Conservation (phyloP, 2,329 filamentous ascomycete genomes). For the Penicillium nordicum region DNA sequence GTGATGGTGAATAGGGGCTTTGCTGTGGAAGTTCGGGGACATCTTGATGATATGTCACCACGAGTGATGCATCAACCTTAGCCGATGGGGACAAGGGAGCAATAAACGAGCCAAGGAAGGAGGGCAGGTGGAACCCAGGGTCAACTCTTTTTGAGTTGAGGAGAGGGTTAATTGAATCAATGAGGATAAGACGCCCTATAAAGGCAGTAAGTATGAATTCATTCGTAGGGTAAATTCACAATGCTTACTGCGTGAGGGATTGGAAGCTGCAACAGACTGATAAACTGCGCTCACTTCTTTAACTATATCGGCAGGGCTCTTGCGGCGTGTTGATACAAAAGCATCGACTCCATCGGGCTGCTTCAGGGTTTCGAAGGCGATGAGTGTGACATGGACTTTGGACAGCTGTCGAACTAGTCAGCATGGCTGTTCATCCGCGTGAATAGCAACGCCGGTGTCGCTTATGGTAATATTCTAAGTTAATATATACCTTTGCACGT, state of each 20-base stretch:
- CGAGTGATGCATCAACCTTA: constrained; percentile 58
- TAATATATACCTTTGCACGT: constrained; percentile 63
- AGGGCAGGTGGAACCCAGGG: constrained; percentile 56
- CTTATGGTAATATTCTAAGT: not conserved
- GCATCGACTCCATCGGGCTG: constrained; percentile 63
- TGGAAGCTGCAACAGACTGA: constrained; percentile 17
- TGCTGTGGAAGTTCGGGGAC: constrained; percentile 55
- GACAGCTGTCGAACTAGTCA: constrained; percentile 37
- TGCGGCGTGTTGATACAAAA: constrained; percentile 64
- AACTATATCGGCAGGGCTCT: constrained; percentile 54
- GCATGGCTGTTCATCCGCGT: not conserved
- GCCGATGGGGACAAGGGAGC: constrained; percentile 46
- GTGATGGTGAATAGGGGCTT: constrained; percentile 55
- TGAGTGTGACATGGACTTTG: constrained; percentile 67
- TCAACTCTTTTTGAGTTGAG: constrained; percentile 38
- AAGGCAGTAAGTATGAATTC: not conserved
- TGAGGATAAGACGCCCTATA: constrained; percentile 67
- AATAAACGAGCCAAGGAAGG: constrained; percentile 68
- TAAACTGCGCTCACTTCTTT: constrained; percentile 55
- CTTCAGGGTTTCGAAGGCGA: constrained; percentile 72
- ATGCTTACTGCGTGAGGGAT: constrained; percentile 29
- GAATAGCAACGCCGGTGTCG: not conserved
- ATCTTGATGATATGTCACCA: constrained; percentile 81
- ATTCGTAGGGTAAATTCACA: not conserved
- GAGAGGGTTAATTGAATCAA: constrained; percentile 75